A percentile compares a stretch with the other conserved stretches of the same genome.
Conservation (phyloP, 192 early-diverging fungal species). For the Chytriomyces sp. region DNA sequence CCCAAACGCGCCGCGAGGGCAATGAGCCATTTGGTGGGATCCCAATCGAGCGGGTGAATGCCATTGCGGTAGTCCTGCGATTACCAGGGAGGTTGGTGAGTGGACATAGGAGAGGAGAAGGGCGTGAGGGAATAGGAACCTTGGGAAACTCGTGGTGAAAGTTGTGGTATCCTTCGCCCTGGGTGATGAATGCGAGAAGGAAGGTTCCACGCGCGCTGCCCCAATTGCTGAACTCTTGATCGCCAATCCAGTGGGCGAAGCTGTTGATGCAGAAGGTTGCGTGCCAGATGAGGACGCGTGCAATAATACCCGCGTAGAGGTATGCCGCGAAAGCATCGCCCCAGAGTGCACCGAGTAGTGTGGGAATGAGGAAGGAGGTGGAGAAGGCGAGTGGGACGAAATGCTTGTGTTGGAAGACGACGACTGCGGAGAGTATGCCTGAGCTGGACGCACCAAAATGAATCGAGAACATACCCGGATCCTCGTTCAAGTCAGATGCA, state of each 20-base stretch:
- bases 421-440: not conserved
- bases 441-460: not conserved
- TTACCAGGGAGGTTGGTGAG: slow-evolving; percentile 41
- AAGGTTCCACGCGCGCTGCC: slow-evolving; percentile 42
- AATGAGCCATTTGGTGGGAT: slow-evolving; percentile 52
- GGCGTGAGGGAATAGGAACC: not conserved
- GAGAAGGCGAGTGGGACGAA: slow-evolving; percentile 36
- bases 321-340: slow-evolving; percentile 51
- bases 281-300: slow-evolving; percentile 48
- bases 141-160: slow-evolving; percentile 11
- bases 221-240: slow-evolving; percentile 39
- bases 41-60: slow-evolving; percentile 44
- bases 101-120: not conserved
- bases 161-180: slow-evolving; percentile 55
- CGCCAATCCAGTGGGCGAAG: slow-evolving; percentile 45
- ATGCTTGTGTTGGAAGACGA: slow-evolving; percentile 49
- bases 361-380: slow-evolving; percentile 34
- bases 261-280: slow-evolving; percentile 50
- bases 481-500: slow-evolving; percentile 39
- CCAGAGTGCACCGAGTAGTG: slow-evolving; percentile 33
- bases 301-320: slow-evolving; percentile 41
- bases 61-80: slow-evolving; percentile 50
- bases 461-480: slow-evolving; percentile 22
- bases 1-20: slow-evolving; percentile 29
- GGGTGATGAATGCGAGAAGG: slow-evolving; percentile 40